phyloP scores from a whole-genome alignment of 2,329 filamentous ascomycete genomes.

The Lasiodiplodia gonubiensis region DNA sequence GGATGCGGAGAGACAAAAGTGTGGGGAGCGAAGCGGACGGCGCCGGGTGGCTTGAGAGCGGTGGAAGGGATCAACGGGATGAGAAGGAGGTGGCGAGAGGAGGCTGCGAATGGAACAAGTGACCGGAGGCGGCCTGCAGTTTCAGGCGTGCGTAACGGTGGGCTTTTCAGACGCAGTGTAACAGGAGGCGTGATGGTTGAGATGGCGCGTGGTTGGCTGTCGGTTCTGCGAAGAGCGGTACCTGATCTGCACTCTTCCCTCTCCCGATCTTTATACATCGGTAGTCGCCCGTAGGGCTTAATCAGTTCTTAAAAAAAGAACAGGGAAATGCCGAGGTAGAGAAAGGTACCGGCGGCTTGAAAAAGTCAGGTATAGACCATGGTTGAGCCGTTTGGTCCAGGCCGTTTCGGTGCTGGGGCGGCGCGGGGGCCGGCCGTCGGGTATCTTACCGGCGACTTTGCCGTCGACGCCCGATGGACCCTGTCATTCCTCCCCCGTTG shows the following conservation, averaged over 20 bases:
- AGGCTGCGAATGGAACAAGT: background rate
- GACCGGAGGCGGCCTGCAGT: too few species aligned
- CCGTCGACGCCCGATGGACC: background rate
- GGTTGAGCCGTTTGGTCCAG: background rate
- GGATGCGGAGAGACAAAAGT: background rate
- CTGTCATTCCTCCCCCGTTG: too few species aligned
- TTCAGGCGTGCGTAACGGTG: background rate
- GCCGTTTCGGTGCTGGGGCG: background rate
- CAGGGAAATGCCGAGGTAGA: background rate
- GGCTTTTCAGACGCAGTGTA: background rate
- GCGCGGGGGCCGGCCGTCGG: background rate
- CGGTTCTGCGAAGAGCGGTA: too few species aligned
- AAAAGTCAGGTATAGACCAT: background rate
- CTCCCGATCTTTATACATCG: background rate
- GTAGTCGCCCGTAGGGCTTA: background rate
- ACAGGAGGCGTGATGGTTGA: too few species aligned
- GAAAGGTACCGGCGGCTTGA: background rate
- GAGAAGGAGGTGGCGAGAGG: background rate
- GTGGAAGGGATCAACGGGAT: constrained; percentile 32
- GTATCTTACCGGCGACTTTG: background rate
- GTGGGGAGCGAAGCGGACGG: background rate
- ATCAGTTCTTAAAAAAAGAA: background rate
- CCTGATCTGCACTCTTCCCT: too few species aligned
- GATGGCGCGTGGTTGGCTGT: too few species aligned
- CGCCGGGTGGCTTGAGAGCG: constrained; percentile 32